A percentile compares a stretch with the other conserved stretches of the same genome.
Conservation (phyloP, 2,329 filamentous ascomycete species). For the Emmonsia crescens region DNA sequence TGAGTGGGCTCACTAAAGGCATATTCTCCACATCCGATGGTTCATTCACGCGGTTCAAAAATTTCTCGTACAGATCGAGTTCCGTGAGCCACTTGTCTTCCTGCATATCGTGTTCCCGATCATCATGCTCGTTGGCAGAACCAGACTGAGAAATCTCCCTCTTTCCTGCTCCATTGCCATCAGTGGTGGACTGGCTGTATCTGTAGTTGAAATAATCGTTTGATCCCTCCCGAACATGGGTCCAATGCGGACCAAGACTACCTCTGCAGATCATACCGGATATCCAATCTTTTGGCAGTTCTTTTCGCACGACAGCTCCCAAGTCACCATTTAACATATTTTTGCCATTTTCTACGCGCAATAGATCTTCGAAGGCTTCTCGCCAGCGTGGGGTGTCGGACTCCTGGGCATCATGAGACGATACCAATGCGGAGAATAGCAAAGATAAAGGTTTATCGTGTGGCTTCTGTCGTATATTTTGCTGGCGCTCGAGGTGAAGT, state of each 20-base stretch:
- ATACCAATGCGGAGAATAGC: slow-evolving; percentile 24
- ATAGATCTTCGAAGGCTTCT: slow-evolving; percentile 49
- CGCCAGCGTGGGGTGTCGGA: slow-evolving; percentile 38
- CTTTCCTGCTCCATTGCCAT: slow-evolving; percentile 6
- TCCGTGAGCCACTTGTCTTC: slow-evolving; percentile 33
- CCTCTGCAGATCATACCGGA: slow-evolving; percentile 31
- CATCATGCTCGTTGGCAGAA: slow-evolving; percentile 22
- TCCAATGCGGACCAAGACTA: slow-evolving; percentile 33
- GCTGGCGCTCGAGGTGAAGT: slow-evolving; percentile 40
- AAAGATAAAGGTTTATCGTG: slow-evolving; percentile 23
- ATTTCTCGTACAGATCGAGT: slow-evolving; percentile 43
- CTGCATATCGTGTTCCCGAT: slow-evolving; percentile 18
- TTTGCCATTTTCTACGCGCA: slow-evolving; percentile 38
- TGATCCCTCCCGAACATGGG: slow-evolving; percentile 19
- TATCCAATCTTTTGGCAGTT: slow-evolving; percentile 31
- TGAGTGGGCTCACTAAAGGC: slow-evolving; percentile 23
- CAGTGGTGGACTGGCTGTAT: not conserved
- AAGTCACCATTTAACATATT: slow-evolving; percentile 29
- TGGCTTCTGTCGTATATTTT: slow-evolving; percentile 18
- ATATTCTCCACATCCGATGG: slow-evolving; percentile 24
- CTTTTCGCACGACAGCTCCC: slow-evolving; percentile 16
- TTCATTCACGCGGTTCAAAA: slow-evolving; percentile 30
- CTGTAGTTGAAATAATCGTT: slow-evolving; percentile 10
- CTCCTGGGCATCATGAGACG: slow-evolving; percentile 24
- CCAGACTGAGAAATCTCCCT: slow-evolving; percentile 13